Base-by-base conservation (phyloP, 2,329 filamentous ascomycete genomes). In the Fusarium mangiferae region DNA sequence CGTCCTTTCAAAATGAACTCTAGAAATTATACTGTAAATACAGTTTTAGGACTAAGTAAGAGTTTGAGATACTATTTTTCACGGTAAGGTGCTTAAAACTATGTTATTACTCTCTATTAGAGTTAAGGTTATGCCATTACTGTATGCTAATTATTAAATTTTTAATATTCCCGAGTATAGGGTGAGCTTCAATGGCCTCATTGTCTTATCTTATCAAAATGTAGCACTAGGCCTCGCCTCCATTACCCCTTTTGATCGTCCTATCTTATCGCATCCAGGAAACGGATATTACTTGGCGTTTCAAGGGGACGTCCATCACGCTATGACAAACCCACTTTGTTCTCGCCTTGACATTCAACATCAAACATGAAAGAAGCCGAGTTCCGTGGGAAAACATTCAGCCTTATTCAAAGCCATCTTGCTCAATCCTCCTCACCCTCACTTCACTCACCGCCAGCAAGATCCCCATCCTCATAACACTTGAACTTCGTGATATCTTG, bases 261-360 rank as follows among this genome's bases (percentile, higher is more conserved):
- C 11, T 51, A 51, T 51, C 42, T 51, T 38, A 59, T 51, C 56
- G 26, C 10, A 15, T 18, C 33, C 5, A n/a, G 33, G 33, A 59
- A 51, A 51, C 33, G 26, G 56, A 59, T 24, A 59, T 59, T 59
- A 59, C 56, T 59, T 59, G 56, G 56, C 56, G 56, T 59, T 59
- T 51, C 56, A 59, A 59, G 56, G 56, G 56, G 56, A 51, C 24
- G 6, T 13, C 24, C 15, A 59, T 59, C 33, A 51, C 20, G 33
- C 56, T 51, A 51, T 20, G 24, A 12, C 26, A 28, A 51, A 24
- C 12, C 42, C 56, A 59, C 56, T 38, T 30, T 41, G 49, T 30
- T 48, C 24, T 38, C 33, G 24, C 56, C 15, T 51, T 38, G 42
- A 38, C 42, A 51, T 51, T 59, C 20, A 38, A 59, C 20, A 51